A percentile compares a stretch with the other conserved stretches of the same genome.
Evolutionary conservation across 2,329 filamentous ascomycete species (phyloP).

Genomic region (Hymenoscyphus infarciens): DNA sequence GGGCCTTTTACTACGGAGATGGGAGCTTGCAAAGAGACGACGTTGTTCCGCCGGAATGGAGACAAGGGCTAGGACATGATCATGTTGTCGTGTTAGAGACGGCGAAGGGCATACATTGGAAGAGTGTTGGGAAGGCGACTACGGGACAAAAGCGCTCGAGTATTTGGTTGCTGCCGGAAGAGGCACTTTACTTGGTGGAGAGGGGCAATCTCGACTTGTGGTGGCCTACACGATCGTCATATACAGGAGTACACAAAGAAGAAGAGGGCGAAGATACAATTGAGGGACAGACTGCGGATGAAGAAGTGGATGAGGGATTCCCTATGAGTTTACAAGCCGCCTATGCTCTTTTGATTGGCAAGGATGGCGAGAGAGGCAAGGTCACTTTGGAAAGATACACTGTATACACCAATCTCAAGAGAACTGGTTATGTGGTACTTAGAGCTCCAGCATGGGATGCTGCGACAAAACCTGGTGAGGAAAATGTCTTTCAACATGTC

Average conservation of each 20-base stretch:
- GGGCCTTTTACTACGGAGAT: slow-evolving; percentile 70
- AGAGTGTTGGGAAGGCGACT: slow-evolving; percentile 68
- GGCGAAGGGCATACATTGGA: slow-evolving; percentile 67
- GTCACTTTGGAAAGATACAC: slow-evolving; percentile 75
- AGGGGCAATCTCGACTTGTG: slow-evolving; percentile 82
- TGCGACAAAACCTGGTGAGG: slow-evolving; percentile 28
- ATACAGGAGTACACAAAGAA: slow-evolving; percentile 37
- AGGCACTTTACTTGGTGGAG: slow-evolving; percentile 86
- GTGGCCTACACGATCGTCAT: slow-evolving; percentile 64
- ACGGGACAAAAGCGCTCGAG: slow-evolving; percentile 55
- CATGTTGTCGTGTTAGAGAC: slow-evolving; percentile 65
- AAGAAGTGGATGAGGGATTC: slow-evolving; percentile 52
- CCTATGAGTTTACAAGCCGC: slow-evolving; percentile 89
- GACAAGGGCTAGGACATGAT: slow-evolving; percentile 56
- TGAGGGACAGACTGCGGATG: slow-evolving; percentile 33
- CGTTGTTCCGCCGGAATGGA: slow-evolving; percentile 64
- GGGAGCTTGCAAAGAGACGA: slow-evolving; percentile 35
- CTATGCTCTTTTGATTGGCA: slow-evolving; percentile 78
- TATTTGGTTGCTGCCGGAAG: slow-evolving; percentile 85
- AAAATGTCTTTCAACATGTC: slow-evolving; percentile 9
- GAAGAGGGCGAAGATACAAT: slow-evolving; percentile 24
- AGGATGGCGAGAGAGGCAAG: slow-evolving; percentile 58
- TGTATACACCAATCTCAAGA: slow-evolving; percentile 81
- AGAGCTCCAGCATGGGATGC: slow-evolving; percentile 58
- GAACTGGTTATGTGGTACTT: slow-evolving; percentile 76